Percentiles rank a stretch among this genome's conserved stretches.
Conservation (phyloP, 805 yeast genomes). For the Grigorovia humatica region DNA sequence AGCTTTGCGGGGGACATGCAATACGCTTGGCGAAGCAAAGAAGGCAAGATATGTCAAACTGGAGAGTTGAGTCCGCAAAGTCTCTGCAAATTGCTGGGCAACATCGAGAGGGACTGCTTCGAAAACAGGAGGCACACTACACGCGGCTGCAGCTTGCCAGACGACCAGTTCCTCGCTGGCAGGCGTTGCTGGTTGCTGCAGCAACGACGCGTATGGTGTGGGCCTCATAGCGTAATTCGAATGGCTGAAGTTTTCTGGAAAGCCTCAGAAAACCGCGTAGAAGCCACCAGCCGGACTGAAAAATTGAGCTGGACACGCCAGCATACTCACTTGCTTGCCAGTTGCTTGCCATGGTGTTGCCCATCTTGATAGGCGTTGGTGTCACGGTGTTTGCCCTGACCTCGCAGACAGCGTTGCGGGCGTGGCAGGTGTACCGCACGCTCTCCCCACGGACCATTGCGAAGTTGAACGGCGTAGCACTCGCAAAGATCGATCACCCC, state of each 20-base stretch:
- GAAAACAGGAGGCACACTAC: no score
- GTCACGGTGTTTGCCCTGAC: conserved; percentile 21
- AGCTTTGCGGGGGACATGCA: no score
- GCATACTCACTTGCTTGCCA: background rate
- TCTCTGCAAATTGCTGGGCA: no score
- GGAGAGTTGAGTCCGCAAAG: no score
- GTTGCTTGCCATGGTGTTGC: conserved; percentile 21
- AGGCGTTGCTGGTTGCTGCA: background rate
- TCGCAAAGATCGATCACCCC: conserved; percentile 4
- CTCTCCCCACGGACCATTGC: conserved; percentile 24
- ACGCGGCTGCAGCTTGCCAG: no score
- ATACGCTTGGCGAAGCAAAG: no score
- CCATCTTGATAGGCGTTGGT: conserved; percentile 24
- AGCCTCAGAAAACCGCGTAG: background rate
- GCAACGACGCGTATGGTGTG: background rate
- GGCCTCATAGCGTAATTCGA: background rate
- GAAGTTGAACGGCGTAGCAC: conserved; percentile 17
- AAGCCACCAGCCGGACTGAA: no score
- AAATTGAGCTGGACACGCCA: no score
- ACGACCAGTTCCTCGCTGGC: background rate
- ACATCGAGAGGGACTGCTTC: no score
- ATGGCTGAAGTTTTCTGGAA: background rate
- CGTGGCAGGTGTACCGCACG: conserved; percentile 23
- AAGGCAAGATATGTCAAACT: no score
- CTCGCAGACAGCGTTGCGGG: conserved; percentile 21